Evolutionary conservation across 441 rosid genomes (phyloP).

Genomic region (Aquilaria agallochum): DNA sequence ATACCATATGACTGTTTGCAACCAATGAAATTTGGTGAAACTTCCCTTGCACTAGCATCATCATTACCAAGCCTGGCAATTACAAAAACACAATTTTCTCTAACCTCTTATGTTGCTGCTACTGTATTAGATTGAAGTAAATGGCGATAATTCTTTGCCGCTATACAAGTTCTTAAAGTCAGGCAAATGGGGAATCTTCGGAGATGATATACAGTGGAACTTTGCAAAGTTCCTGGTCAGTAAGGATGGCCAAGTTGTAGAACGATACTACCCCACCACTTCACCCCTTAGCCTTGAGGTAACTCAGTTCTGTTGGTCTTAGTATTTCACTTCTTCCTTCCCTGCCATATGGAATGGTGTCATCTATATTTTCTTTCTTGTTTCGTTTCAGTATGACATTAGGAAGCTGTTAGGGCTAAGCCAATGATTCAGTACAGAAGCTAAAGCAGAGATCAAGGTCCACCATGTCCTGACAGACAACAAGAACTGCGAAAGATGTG

Average conservation of each 20-base stretch:
- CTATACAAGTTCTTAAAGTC: conserved; percentile 72
- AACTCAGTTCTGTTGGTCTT: conserved; percentile 6
- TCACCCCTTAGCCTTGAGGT: conserved; percentile 80
- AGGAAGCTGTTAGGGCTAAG: conserved; percentile 14
- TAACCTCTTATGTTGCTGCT: conserved; percentile 5
- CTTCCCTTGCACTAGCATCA: too few species aligned
- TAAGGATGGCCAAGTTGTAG: conserved; percentile 57
- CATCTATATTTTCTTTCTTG: neutral
- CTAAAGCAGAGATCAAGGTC: too few species aligned
- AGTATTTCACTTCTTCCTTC: neutral
- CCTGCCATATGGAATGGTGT: neutral
- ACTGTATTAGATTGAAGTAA: conserved; percentile 65
- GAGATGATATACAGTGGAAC: conserved; percentile 97
- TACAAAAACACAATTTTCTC: neutral
- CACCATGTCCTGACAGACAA: too few species aligned
- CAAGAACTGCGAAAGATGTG: too few species aligned
- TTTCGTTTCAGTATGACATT: conserved; percentile 23
- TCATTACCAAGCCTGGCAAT: too few species aligned
- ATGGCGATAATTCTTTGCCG: conserved; percentile 64
- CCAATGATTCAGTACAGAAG: neutral
- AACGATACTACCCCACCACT: conserved; percentile 86
- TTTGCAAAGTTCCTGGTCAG: conserved; percentile 82
- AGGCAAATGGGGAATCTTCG: conserved; percentile 84
- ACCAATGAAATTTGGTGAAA: too few species aligned
- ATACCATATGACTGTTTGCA: too few species aligned